A percentile compares a stretch with the other conserved stretches of the same genome.
Conservation (phyloP, 2,329 filamentous ascomycete species). For the Paraphoma chrysanthemicola region DNA sequence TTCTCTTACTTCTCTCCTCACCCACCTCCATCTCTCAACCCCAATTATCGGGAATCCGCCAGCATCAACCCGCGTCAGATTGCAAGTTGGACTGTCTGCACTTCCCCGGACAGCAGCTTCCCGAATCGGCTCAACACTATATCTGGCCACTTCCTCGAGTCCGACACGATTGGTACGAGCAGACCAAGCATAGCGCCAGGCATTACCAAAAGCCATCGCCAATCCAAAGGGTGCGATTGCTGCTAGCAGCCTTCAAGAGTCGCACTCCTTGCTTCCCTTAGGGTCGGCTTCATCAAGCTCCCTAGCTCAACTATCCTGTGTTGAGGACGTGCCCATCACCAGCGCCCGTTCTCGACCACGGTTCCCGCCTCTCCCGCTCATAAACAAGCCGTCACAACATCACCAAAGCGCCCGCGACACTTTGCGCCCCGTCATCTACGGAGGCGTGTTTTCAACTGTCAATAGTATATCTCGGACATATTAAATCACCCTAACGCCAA, state of each 20-base stretch:
- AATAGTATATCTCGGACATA: background rate
- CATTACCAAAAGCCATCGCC: slow-evolving; percentile 6
- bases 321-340: background rate
- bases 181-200: slow-evolving; percentile 10
- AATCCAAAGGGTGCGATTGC: slow-evolving; percentile 10
- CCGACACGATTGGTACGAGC: slow-evolving; percentile 10
- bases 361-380: background rate
- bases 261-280: slow-evolving; percentile 20
- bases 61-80: background rate
- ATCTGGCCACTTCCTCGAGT: slow-evolving; percentile 30
- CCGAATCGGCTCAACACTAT: slow-evolving; percentile 25
- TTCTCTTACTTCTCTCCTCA: slow-evolving; percentile 2
- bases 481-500: slow-evolving; percentile 5
- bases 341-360: background rate
- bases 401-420: background rate
- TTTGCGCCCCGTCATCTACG: background rate
- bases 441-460: slow-evolving; percentile 4
- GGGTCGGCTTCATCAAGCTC: slow-evolving; percentile 10
- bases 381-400: background rate
- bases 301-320: slow-evolving; percentile 6
- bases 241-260: slow-evolving; percentile 11
- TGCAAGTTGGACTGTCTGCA: slow-evolving; percentile 12
- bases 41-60: slow-evolving; percentile 1
- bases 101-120: slow-evolving; percentile 21
- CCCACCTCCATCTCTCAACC: background rate